phyloP scores from a whole-genome alignment of 345 rosid species.

The Linum usitatissimum region DNA sequence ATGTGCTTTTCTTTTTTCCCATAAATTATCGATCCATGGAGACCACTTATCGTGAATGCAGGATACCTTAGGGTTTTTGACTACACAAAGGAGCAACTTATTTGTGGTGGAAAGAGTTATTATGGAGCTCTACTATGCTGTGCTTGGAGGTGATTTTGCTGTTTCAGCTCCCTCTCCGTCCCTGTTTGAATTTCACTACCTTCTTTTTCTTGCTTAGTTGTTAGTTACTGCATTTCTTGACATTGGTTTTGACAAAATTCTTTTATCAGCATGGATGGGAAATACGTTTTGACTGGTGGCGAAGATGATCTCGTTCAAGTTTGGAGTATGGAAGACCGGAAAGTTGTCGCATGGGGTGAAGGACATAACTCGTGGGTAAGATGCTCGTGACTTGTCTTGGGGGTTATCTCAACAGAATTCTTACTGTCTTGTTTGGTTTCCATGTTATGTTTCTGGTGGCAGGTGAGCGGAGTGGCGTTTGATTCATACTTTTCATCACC shows the following conservation, averaged over 20 bases:
- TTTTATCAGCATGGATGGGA: slow-evolving; percentile 82
- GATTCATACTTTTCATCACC: slow-evolving; percentile 94
- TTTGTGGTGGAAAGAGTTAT: slow-evolving; percentile 66
- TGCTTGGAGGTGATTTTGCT: slow-evolving; percentile 53
- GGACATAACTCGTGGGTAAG: slow-evolving; percentile 98
- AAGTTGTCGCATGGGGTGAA: slow-evolving; percentile 99
- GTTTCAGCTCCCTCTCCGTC: background rate
- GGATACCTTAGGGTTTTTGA: slow-evolving; percentile 94
- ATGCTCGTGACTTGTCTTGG: slow-evolving; percentile 14
- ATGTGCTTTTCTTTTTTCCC: background rate
- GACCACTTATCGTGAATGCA: slow-evolving; percentile 23
- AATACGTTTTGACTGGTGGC: slow-evolving; percentile 93
- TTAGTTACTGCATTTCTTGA: background rate
- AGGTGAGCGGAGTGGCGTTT: slow-evolving; percentile 99
- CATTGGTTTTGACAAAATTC: background rate
- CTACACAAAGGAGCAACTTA: slow-evolving; percentile 49
- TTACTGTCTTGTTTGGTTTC: slow-evolving; percentile 14
- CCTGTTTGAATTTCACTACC: no score
- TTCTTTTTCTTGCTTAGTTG: background rate
- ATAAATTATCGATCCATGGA: slow-evolving; percentile 1
- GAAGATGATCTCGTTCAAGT: slow-evolving; percentile 99
- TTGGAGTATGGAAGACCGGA: slow-evolving; percentile 99
- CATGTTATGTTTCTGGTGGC: slow-evolving; percentile 25
- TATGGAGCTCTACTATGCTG: slow-evolving; percentile 73
- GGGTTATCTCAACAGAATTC: slow-evolving; percentile 8